Evolutionary conservation across 2,329 filamentous ascomycete species (phyloP).

Genomic region (Aspergillus pseudoglaucus): DNA sequence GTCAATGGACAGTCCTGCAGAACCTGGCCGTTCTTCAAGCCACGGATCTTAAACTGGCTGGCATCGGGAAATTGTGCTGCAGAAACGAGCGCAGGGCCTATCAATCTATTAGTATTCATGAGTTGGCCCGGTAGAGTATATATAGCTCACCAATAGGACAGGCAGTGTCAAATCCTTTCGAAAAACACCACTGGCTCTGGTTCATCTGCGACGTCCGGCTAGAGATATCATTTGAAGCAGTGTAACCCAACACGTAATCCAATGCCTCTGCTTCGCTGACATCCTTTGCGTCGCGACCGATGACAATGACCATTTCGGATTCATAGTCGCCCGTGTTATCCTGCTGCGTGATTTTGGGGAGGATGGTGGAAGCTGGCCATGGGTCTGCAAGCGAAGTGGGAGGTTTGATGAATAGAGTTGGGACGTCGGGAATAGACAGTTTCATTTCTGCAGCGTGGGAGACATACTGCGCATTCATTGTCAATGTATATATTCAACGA

Average conservation of each 20-base stretch:
- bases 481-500: background rate
- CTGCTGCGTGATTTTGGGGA: constrained; percentile 49
- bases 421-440: constrained; percentile 48
- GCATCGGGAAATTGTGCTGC: constrained; percentile 26
- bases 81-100: constrained; percentile 47
- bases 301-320: constrained; percentile 53
- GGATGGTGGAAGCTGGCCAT: constrained; percentile 44
- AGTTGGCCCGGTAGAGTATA: background rate
- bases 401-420: constrained; percentile 56
- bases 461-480: constrained; percentile 33
- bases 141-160: constrained; percentile 43
- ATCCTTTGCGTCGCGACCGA: constrained; percentile 49
- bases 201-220: constrained; percentile 51
- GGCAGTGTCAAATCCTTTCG: constrained; percentile 53
- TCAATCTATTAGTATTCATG: background rate
- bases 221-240: constrained; percentile 58
- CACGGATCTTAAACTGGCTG: constrained; percentile 27
- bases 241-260: constrained; percentile 59
- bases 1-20: constrained; percentile 44
- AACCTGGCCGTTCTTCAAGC: constrained; percentile 45
- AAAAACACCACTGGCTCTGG: constrained; percentile 52
- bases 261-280: constrained; percentile 52
- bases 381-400: constrained; percentile 49
- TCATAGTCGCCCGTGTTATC: constrained; percentile 55
- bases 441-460: constrained; percentile 49